phyloP scores from a whole-genome alignment of 352 stramenopile genomes.

The Phytophthora tentaculata region DNA sequence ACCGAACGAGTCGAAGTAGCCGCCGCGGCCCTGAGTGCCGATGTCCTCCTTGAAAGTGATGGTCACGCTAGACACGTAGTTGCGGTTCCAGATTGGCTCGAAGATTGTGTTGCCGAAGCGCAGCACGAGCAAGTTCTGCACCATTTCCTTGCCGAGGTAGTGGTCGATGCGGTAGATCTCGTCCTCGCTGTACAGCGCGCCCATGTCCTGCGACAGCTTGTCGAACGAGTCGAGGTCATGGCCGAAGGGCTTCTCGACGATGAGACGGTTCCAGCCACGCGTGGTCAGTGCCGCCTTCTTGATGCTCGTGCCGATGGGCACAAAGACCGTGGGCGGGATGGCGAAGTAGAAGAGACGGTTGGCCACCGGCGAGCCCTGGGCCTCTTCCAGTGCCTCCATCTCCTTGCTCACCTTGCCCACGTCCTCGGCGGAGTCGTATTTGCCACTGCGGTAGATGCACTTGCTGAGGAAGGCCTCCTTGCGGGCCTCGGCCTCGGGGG shows the following conservation, averaged over 20 bases:
- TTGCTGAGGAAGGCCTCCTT: constrained; percentile 80
- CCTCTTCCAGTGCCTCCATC: constrained; percentile 70
- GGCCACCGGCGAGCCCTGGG: constrained; percentile 50
- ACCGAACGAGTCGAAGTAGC: constrained; percentile 98
- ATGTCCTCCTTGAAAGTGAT: constrained; percentile 99
- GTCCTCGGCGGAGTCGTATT: constrained; percentile 87
- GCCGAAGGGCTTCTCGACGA: constrained; percentile 99
- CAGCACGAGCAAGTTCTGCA: constrained; percentile 97
- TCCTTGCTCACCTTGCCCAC: constrained; percentile 76
- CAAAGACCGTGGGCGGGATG: constrained; percentile 97
- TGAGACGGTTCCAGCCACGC: constrained; percentile 95
- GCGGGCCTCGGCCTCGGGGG: constrained; percentile 48
- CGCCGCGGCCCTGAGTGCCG: constrained; percentile 94
- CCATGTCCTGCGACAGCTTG: constrained; percentile 90
- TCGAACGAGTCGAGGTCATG: constrained; percentile 94
- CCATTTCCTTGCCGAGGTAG: constrained; percentile 98
- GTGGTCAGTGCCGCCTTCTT: constrained; percentile 89
- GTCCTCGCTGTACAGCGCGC: constrained; percentile 80
- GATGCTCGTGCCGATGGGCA: constrained; percentile 92
- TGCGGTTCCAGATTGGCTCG: constrained; percentile 96
- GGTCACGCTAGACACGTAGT: constrained; percentile 95
- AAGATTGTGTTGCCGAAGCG: constrained; percentile 98
- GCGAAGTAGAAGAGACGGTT: constrained; percentile 97
- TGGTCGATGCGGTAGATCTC: constrained; percentile 98
- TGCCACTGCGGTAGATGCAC: constrained; percentile 79